phyloP scores from a whole-genome alignment of 2,329 filamentous ascomycete genomes.

The Cytospora schulzeri region DNA sequence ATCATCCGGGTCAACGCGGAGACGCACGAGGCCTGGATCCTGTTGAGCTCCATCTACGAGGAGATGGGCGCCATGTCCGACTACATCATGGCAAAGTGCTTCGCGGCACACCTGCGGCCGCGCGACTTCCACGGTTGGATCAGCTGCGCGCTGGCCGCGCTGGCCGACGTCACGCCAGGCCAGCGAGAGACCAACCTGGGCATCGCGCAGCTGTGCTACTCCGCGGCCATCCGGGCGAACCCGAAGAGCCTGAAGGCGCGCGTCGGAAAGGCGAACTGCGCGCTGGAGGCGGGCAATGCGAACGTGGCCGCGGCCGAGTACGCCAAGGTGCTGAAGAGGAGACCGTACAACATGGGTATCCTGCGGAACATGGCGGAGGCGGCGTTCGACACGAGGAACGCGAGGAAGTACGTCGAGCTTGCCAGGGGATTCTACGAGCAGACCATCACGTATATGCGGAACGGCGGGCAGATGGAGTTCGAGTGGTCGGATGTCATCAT shows the following conservation, averaged over 20 bases:
- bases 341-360: constrained; percentile 56
- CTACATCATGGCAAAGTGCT: constrained; percentile 61
- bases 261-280: constrained; percentile 60
- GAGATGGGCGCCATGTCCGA: constrained; percentile 61
- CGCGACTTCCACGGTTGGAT: constrained; percentile 64
- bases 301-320: constrained; percentile 60
- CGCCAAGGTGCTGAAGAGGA: constrained; percentile 53
- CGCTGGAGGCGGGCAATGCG: constrained; percentile 57
- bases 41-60: constrained; percentile 62
- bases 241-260: constrained; percentile 59
- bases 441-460: constrained; percentile 48
- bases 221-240: constrained; percentile 60
- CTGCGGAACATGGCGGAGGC: constrained; percentile 60
- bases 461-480: constrained; percentile 41
- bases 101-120: constrained; percentile 63
- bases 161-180: constrained; percentile 48
- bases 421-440: constrained; percentile 53
- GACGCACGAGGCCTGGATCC: constrained; percentile 66
- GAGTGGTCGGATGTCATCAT: constrained; percentile 84
- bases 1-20: constrained; percentile 70
- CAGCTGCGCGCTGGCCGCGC: constrained; percentile 57
- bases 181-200: constrained; percentile 54
- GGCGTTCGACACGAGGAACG: constrained; percentile 53
- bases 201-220: constrained; percentile 61
- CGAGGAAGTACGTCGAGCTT: constrained; percentile 41